A percentile compares a stretch with the other conserved stretches of the same genome.
Conservation (phyloP, 2,329 filamentous ascomycete genomes). For the Bretziella fagacearum region DNA sequence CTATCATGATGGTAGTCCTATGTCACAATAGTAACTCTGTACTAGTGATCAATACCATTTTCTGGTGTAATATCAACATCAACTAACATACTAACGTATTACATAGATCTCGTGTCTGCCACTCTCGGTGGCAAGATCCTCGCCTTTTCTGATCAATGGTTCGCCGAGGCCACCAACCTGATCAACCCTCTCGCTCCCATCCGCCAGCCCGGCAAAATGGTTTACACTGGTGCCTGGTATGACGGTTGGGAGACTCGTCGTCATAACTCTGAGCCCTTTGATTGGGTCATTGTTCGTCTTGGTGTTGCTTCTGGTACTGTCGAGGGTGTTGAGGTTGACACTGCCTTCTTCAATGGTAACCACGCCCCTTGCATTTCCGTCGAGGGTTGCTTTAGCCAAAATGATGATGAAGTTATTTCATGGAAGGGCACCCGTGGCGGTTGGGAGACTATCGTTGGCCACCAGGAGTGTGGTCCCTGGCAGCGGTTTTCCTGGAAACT, state of each 20-base stretch:
- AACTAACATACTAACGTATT: neutral
- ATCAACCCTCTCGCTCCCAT: constrained; percentile 47
- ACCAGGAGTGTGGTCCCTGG: constrained; percentile 56
- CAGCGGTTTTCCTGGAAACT: constrained; percentile 61
- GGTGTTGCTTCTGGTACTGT: constrained; percentile 56
- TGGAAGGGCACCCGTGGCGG: constrained; percentile 41
- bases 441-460: constrained; percentile 56
- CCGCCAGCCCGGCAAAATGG: constrained; percentile 48
- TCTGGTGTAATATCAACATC: no score
- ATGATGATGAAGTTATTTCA: constrained; percentile 45
- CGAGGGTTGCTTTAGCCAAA: constrained; percentile 52
- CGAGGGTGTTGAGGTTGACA: constrained; percentile 62
- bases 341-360: constrained; percentile 67
- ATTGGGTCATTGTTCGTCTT: constrained; percentile 49
- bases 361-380: constrained; percentile 66
- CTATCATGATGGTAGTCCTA: neutral
- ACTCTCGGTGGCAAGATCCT: constrained; percentile 46
- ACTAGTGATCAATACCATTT: neutral
- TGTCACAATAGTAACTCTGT: neutral
- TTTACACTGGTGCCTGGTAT: constrained; percentile 53
- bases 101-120: constrained; percentile 42
- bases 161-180: constrained; percentile 47
- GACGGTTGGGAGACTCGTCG: constrained; percentile 54
- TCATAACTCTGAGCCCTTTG: constrained; percentile 46
- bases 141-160: constrained; percentile 52